Evolutionary conservation across 2,329 filamentous ascomycete genomes (phyloP).

Genomic region (Cladobotryum mycophilum): DNA sequence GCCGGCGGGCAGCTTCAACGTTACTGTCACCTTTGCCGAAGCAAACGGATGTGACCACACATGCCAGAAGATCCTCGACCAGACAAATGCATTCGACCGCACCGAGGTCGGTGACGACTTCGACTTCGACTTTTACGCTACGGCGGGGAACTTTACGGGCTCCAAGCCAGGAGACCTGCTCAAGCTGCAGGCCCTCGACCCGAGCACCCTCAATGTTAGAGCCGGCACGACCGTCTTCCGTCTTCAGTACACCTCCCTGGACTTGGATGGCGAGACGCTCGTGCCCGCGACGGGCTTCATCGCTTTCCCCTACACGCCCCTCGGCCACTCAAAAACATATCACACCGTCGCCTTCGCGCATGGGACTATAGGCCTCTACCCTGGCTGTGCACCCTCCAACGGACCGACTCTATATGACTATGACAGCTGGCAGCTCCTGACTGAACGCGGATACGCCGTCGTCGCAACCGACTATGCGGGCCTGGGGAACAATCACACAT

Average conservation of each 20-base stretch:
- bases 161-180: constrained; percentile 13
- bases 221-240: constrained; percentile 12
- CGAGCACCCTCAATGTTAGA: constrained; percentile 4
- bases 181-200: constrained; percentile 13
- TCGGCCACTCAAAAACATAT: background rate
- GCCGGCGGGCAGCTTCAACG: no score
- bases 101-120: no score
- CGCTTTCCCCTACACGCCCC: constrained; percentile 8
- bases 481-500: constrained; percentile 16
- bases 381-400: constrained; percentile 12
- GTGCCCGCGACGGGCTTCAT: constrained; percentile 14
- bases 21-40: no score
- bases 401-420: constrained; percentile 9
- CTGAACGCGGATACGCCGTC: constrained; percentile 11
- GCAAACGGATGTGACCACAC: no score
- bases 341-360: constrained; percentile 11
- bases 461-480: constrained; percentile 19
- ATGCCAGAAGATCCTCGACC: no score
- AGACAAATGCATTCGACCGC: no score
- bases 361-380: constrained; percentile 12
- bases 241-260: constrained; percentile 16
- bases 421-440: constrained; percentile 9
- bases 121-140: constrained; percentile 9
- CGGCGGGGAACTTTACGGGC: constrained; percentile 11
- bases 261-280: constrained; percentile 7